Evolutionary conservation across 2,329 filamentous ascomycete species (phyloP).

Genomic region (Penicillium sp.): DNA sequence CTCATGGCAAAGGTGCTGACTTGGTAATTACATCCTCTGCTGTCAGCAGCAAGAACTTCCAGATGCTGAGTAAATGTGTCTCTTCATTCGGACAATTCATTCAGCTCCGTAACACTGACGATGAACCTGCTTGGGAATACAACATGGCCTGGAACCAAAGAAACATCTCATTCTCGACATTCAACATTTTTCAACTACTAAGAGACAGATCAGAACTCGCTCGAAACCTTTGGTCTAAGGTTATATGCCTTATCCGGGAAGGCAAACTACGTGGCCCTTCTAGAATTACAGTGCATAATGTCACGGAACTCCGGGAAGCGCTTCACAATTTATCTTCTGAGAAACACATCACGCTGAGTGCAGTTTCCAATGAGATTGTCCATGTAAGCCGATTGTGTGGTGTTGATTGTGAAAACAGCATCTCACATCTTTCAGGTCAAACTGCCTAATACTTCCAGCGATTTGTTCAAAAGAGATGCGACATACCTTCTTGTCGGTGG

Average conservation of each 20-base stretch:
- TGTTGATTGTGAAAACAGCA: too few relatives aligned
- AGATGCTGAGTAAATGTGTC: conserved; percentile 19
- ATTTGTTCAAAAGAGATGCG: too few relatives aligned
- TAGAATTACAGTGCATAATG: conserved; percentile 1
- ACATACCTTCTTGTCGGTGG: too few relatives aligned
- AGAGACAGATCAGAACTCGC: conserved; percentile 5
- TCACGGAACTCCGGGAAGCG: conserved; percentile 16
- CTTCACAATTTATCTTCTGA: too few relatives aligned
- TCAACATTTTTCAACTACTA: conserved; percentile 15
- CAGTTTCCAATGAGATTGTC: too few relatives aligned
- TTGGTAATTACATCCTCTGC: conserved; percentile 15
- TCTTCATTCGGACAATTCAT: conserved; percentile 32
- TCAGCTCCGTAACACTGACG: conserved; percentile 25
- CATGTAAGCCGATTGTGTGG: too few relatives aligned
- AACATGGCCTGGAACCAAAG: neutral
- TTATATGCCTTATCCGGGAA: conserved; percentile 15
- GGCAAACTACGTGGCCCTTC: conserved; percentile 11
- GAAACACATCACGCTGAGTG: too few relatives aligned
- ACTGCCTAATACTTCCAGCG: too few relatives aligned
- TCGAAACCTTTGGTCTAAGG: conserved; percentile 10
- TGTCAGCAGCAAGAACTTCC: neutral
- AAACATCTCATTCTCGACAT: conserved; percentile 15
- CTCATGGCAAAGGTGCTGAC: conserved; percentile 11
- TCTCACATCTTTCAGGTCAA: too few relatives aligned
- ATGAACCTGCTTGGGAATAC: neutral